A percentile compares a stretch with the other conserved stretches of the same genome.
Evolutionary conservation across 306 rosid genomes (phyloP).

Genomic region (Hippophae gyantsensis): DNA sequence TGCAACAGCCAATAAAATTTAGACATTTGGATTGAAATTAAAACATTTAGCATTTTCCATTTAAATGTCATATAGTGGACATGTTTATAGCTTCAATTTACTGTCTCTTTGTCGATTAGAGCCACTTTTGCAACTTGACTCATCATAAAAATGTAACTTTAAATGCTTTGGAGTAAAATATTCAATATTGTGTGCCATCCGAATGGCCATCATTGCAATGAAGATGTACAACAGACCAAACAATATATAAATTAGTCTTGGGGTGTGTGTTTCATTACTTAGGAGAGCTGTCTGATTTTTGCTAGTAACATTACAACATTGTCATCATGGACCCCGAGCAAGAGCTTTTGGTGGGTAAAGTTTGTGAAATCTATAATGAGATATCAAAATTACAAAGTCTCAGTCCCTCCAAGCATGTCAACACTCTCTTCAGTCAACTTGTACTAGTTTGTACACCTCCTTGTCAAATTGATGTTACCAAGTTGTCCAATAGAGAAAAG

Average conservation of each 20-base stretch:
- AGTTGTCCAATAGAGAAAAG: conserved; percentile 24
- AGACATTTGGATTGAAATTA: too few relatives aligned
- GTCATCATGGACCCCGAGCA: conserved; percentile 54
- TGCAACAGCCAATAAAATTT: too few relatives aligned
- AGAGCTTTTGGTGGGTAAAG: conserved; percentile 35
- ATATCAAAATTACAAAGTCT: conserved; percentile 45
- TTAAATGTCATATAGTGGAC: too few relatives aligned
- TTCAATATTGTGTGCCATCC: too few relatives aligned
- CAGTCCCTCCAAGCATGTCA: conserved; percentile 59
- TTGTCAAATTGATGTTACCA: conserved; percentile 39
- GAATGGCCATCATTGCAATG: too few relatives aligned
- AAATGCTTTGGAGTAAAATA: too few relatives aligned
- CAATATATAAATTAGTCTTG: not conserved
- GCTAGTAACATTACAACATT: not conserved
- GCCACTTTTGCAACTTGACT: too few relatives aligned
- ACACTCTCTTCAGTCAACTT: conserved; percentile 64
- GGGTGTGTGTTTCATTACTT: not conserved
- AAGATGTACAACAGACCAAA: too few relatives aligned
- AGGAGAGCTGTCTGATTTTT: not conserved
- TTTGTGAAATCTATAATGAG: conserved; percentile 36
- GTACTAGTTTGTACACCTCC: conserved; percentile 64
- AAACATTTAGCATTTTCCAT: too few relatives aligned
- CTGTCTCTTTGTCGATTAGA: too few relatives aligned
- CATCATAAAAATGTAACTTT: too few relatives aligned
- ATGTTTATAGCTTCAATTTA: too few relatives aligned